Conservation (phyloP, 441 rosid species). For the Brassica balearica region DNA sequence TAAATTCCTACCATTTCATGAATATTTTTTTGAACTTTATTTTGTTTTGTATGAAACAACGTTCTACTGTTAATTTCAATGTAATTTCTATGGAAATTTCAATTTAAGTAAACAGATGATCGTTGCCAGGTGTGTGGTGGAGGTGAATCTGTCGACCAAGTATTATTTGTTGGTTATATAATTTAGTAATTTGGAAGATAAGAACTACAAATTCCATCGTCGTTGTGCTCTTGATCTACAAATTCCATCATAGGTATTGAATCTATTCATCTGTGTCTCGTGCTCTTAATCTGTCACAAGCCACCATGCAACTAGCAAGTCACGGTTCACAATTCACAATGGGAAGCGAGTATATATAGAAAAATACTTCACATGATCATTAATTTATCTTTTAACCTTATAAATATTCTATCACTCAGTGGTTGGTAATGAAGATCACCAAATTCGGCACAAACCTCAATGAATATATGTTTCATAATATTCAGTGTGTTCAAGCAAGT, state of each 20-base stretch:
- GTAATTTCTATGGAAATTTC: background rate
- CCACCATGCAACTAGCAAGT: background rate
- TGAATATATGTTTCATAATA: background rate
- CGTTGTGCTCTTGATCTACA: background rate
- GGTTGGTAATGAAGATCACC: background rate
- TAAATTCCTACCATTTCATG: constrained; percentile 20
- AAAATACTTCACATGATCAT: background rate
- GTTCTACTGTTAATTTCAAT: background rate
- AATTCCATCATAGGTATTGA: background rate
- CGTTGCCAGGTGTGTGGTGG: background rate
- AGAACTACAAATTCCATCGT: background rate
- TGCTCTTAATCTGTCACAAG: background rate
- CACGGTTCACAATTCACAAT: background rate
- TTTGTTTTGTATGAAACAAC: background rate
- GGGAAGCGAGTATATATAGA: background rate
- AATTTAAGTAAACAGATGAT: background rate
- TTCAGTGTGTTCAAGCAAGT: background rate
- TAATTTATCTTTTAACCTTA: background rate
- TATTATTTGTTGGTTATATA: background rate
- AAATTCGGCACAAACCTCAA: background rate
- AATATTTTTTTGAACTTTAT: background rate
- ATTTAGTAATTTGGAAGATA: background rate
- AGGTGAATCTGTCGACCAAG: background rate
- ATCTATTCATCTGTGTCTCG: background rate
- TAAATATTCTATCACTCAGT: background rate